Conservation (phyloP, 257 asterid genomes). For the Euphrasia confusa region DNA sequence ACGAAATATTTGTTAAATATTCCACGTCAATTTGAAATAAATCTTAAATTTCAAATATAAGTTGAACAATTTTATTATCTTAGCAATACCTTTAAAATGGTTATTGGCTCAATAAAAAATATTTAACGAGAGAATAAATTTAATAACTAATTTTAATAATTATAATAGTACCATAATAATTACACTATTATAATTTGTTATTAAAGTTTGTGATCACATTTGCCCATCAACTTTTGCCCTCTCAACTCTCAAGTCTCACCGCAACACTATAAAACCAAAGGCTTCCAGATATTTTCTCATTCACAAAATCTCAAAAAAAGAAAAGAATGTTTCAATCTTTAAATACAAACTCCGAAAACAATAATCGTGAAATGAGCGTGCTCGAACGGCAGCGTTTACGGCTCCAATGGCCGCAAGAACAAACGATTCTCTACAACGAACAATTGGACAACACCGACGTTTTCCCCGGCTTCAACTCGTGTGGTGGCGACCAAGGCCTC, state of each 20-base stretch:
- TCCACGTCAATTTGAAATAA: no score
- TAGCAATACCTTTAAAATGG: no score
- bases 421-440: slow-evolving; percentile 25
- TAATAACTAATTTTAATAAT: no score
- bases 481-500: slow-evolving; percentile 34
- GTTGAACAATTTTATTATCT: no score
- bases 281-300: slow-evolving; percentile 22
- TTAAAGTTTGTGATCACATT: not conserved
- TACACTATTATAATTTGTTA: no score
- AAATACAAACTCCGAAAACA: slow-evolving; percentile 24
- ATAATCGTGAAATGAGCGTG: slow-evolving; percentile 32
- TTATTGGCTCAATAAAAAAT: no score
- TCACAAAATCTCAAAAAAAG: slow-evolving; percentile 2
- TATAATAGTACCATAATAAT: no score
- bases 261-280: slow-evolving; percentile 24
- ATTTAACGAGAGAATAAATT: no score
- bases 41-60: no score
- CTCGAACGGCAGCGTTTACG: slow-evolving; percentile 44
- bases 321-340: slow-evolving; percentile 37
- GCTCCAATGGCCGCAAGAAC: slow-evolving; percentile 45
- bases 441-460: slow-evolving; percentile 24
- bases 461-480: slow-evolving; percentile 10
- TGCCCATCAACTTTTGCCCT: slow-evolving; percentile 15
- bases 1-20: no score
- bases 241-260: not conserved